Percentiles rank a stretch among this genome's conserved stretches.
These are phyloP conservation scores for Conticribra guillardii DNA, from an alignment of 108 stramenopile species.

Conservation along the genomic window DNA sequence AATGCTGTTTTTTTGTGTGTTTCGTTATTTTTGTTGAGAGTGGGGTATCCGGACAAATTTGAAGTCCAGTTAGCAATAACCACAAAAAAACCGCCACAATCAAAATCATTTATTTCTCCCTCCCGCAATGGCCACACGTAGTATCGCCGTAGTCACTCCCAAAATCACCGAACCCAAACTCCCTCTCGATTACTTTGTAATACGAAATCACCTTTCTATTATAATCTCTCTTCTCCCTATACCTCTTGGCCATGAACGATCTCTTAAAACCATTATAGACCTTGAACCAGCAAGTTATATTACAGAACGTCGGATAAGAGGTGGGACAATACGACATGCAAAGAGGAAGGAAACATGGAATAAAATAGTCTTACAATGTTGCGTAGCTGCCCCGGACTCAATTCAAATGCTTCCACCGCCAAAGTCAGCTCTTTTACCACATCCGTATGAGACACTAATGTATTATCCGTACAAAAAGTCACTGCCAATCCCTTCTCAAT, in stretches of 20 bases:
- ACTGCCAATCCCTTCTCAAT: conserved; percentile 49
- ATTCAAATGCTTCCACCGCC: conserved; percentile 39
- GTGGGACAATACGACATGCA: too few species aligned
- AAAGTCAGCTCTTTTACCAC: conserved; percentile 31
- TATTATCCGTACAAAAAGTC: conserved; percentile 40
- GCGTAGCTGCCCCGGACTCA: conserved; percentile 33
- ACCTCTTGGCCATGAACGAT: conserved; percentile 42
- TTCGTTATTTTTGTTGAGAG: too few species aligned
- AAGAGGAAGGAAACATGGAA: too few species aligned
- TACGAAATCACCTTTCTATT: conserved; percentile 39
- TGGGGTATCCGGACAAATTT: not conserved
- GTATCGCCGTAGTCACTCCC: conserved; percentile 21
- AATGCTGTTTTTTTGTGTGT: too few species aligned
- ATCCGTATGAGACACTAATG: conserved; percentile 34
- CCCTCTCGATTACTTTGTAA: conserved; percentile 40
- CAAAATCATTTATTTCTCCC: not conserved
- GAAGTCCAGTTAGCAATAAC: not conserved
- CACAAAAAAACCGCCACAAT: not conserved
- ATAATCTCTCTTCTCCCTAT: conserved; percentile 35
- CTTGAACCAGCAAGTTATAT: too few species aligned
- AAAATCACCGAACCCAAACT: conserved; percentile 34
- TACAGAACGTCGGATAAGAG: too few species aligned
- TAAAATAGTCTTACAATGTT: too few species aligned
- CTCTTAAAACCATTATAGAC: conserved; percentile 50
- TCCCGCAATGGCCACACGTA: not conserved